phyloP scores from a whole-genome alignment of 2,329 filamentous ascomycete genomes.

The Phoma herbarum region DNA sequence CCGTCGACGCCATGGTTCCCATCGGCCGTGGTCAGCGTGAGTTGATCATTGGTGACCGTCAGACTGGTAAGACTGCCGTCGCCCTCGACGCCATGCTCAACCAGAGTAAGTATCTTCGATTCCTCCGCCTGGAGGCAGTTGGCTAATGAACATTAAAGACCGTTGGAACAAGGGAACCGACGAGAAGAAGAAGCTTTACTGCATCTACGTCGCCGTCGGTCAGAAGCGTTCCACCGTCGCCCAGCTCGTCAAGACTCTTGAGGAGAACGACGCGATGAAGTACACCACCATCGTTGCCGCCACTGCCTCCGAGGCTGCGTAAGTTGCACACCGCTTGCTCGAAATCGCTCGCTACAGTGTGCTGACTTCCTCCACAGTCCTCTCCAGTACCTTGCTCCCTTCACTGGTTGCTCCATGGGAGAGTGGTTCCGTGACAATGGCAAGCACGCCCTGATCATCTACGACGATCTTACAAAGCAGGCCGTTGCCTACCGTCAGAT shows the following conservation, averaged over 20 bases:
- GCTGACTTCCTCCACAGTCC: conserved; percentile 55
- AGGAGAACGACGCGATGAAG: conserved; percentile 99
- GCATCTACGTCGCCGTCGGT: conserved; percentile 97
- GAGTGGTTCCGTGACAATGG: conserved; percentile 78
- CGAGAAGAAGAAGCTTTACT: conserved; percentile 99
- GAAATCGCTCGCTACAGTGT: not conserved
- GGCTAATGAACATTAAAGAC: not conserved
- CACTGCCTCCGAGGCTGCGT: conserved; percentile 90
- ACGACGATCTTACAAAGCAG: conserved; percentile 97
- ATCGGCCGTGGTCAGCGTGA: conserved; percentile 99
- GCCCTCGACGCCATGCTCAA: conserved; percentile 98
- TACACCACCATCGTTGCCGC: conserved; percentile 94
- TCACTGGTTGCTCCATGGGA: conserved; percentile 70
- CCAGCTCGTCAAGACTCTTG: conserved; percentile 98
- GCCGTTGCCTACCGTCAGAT: conserved; percentile 98
- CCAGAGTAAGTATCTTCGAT: conserved; percentile 75
- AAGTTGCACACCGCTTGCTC: not conserved
- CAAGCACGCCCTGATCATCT: conserved; percentile 89
- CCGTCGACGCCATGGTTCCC: conserved; percentile 98
- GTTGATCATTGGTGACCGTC: conserved; percentile 99
- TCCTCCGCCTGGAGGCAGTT: too few relatives aligned
- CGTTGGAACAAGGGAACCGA: conserved; percentile 84
- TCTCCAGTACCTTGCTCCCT: conserved; percentile 88
- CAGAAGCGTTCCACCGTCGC: conserved; percentile 99
- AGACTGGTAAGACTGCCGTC: conserved; percentile 99